Percentiles rank a stretch among this genome's conserved stretches.
phyloP scores from a whole-genome alignment of 2,329 filamentous ascomycete genomes.

The Fusarium globosum region DNA sequence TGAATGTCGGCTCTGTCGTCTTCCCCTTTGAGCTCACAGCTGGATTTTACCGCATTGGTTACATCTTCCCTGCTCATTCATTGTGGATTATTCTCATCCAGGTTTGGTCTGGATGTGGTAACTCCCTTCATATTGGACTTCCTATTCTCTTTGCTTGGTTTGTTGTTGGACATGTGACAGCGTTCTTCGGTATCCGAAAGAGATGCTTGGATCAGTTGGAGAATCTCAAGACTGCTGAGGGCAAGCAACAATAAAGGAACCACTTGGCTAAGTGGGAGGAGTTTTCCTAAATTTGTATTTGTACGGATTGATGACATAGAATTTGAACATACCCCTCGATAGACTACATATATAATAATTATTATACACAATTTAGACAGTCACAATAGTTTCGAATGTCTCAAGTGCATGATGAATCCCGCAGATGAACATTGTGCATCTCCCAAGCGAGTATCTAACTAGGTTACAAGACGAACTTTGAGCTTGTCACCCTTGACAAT shows the following conservation, averaged over 20 bases:
- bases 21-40: slow-evolving; percentile 52
- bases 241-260: slow-evolving; percentile 10
- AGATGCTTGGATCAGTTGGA: slow-evolving; percentile 32
- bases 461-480: slow-evolving; percentile 6
- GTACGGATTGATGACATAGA: neutral
- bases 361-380: neutral
- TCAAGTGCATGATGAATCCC: neutral
- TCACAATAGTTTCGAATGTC: neutral
- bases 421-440: neutral
- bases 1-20: slow-evolving; percentile 53
- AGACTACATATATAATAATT: neutral
- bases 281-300: neutral
- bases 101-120: slow-evolving; percentile 57
- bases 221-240: neutral
- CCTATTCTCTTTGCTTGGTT: slow-evolving; percentile 57
- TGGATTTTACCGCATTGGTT: slow-evolving; percentile 54
- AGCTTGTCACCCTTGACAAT: slow-evolving; percentile 11
- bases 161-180: slow-evolving; percentile 43
- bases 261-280: neutral
- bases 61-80: slow-evolving; percentile 51
- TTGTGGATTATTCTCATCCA: slow-evolving; percentile 52
- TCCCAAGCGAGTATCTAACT: fast-evolving
- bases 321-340: neutral
- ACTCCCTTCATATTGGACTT: slow-evolving; percentile 52
- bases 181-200: slow-evolving; percentile 42